Evolutionary conservation across 1,284 basidiomycete species (phyloP), one percentile per base, ranked within the genome.

Genomic region (Athelia sp.): DNA sequence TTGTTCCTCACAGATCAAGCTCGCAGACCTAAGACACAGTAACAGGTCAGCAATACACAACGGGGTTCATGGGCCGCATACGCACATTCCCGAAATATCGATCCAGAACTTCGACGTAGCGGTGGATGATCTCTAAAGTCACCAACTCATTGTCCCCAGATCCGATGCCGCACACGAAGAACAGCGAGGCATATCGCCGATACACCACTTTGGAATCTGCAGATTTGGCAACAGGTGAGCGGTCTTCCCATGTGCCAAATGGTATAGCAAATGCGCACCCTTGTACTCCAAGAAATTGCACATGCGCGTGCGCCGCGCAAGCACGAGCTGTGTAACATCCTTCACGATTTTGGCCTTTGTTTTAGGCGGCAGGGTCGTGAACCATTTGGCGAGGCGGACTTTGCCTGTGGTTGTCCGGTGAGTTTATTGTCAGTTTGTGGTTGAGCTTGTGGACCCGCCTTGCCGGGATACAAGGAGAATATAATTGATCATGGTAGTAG

Each of bases 211-310:
- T 97, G 51, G 88, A 85, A 67, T 94, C 93, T 93, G 65, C 34
- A 36, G 45, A 44, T 57, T 46, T 6, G 26, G 26, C 26, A 29
- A 18, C 24, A 34, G 36, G 10, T 31, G 3, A 29, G 29, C 31
- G 18, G 10, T 14, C 23, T 21, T 38, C n/a, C n/a, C n/a, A n/a
- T n/a, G n/a, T n/a, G n/a, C n/a, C 18, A 18, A 21, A 40, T 4
- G 36, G 26, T 29, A n/a, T n/a, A 40, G 6, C 36, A 17, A 32
- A 17, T 8, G 58, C 77, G 50, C 56, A 93, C 95, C 95, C 75
- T 99, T 99, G 79, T 99, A 99, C 67, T 99, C 97, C 47, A 99
- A 72, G 64, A 99, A 94, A 71, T 99, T 99, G 70, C 96, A 99
- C 97, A 99, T 99, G 58, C 94, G 79, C 46, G 97, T 98, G 56